phyloP scores from a whole-genome alignment of 2,329 filamentous ascomycete genomes.

The Colletotrichum navitas region DNA sequence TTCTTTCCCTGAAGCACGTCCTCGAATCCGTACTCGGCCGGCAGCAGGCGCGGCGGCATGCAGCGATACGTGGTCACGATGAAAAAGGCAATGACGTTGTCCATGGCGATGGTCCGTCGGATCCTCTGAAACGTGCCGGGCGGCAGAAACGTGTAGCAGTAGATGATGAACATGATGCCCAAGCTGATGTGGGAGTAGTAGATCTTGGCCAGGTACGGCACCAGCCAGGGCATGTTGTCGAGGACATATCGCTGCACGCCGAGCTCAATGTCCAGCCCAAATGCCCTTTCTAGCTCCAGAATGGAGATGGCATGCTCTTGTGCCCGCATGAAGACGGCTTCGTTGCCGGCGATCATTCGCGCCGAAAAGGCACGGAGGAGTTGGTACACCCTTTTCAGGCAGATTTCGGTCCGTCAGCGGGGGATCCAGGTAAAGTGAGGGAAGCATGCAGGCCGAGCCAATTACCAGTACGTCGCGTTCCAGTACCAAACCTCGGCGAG shows the following conservation, averaged over 20 bases:
- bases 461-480: constrained; percentile 52
- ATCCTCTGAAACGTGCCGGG: constrained; percentile 55
- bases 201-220: constrained; percentile 55
- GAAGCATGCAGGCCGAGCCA: not conserved
- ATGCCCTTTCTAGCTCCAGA: constrained; percentile 52
- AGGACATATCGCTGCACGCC: constrained; percentile 56
- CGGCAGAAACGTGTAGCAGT: constrained; percentile 60
- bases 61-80: constrained; percentile 62
- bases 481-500: constrained; percentile 54
- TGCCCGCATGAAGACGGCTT: constrained; percentile 54
- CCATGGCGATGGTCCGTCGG: constrained; percentile 61
- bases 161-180: constrained; percentile 60
- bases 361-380: constrained; percentile 58
- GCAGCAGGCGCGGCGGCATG: constrained; percentile 62
- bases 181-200: constrained; percentile 62
- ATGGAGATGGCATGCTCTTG: constrained; percentile 56
- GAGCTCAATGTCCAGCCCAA: constrained; percentile 57
- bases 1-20: constrained; percentile 57
- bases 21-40: constrained; percentile 59
- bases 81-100: constrained; percentile 62
- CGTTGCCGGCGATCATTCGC: constrained; percentile 54
- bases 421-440: not conserved
- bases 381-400: constrained; percentile 55
- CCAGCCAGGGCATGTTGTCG: constrained; percentile 51
- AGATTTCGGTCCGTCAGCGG: not conserved